Base-by-base conservation (phyloP, 2,329 filamentous ascomycete species). In the Paraconiothyrium sp. region DNA sequence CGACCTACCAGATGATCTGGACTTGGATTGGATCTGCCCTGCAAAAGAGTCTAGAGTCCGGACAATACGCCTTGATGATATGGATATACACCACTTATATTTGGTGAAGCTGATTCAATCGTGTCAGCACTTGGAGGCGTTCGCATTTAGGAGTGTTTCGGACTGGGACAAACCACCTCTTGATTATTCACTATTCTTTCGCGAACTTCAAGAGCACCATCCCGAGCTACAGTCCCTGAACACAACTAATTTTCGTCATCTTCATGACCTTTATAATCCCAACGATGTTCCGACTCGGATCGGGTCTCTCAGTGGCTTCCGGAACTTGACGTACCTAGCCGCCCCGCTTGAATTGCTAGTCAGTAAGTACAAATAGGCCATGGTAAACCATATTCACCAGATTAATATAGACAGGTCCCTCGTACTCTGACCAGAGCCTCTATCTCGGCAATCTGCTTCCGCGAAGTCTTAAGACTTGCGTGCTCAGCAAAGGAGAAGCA, bases 321-420 rank as follows among this genome's bases (percentile, higher is more conserved):
- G 16, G 5, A 34, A 46, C 30, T 39, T 55, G 22, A 55, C 10
- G 14, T 55, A 55, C 30, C 41, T 55, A n/a, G 39, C 27, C 22
- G 41, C 27, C 11, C 52, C 52, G 9, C 37, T 55, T 30, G 52
- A 55, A 34, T 24, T 55, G n/a, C 22, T 55, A 39, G 37, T 54
- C 24, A 32, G 34, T 43, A 37, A 43, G 22, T 43, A 20, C 6
- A 44, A 11, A 16, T 24, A 20, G 4, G 14, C 10, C 39, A 24
- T 46, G 43, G n/a, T 20, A 24, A 46, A 2, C 20, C n/a, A 24
- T 13, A 20, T 22, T 24, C 11, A 46, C 43, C 43, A 46, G 20
- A 20, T 34, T 39, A 11, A n/a, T 14, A 32, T 13, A 14, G 20
- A 10, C 27, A 47, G 39, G 35, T 16, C 37, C 52, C 2, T 13